Conservation (phyloP, 2,329 filamentous ascomycete species). For the Shiraia sp. region DNA sequence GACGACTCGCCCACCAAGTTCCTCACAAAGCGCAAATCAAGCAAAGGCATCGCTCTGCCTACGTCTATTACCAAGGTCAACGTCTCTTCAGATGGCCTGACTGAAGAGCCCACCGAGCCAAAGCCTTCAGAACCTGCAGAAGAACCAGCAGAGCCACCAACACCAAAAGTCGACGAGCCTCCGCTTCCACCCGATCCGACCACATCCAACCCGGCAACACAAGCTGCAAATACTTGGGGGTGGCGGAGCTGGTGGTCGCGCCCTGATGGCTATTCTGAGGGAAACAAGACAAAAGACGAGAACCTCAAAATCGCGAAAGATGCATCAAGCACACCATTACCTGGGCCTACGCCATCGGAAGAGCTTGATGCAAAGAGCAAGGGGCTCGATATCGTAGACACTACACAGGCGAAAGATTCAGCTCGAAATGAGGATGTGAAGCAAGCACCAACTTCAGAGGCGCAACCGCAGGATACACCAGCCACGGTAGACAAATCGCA, state of each 20-base stretch:
- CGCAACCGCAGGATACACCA: conserved; percentile 7
- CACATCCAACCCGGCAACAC: conserved; percentile 10
- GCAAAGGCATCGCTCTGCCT: conserved; percentile 50
- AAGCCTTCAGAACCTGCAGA: conserved; percentile 16
- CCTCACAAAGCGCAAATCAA: conserved; percentile 49
- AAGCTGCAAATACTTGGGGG: conserved; percentile 29
- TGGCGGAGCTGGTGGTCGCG: conserved; percentile 58
- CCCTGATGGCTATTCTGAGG: conserved; percentile 52
- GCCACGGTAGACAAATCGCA: conserved; percentile 10
- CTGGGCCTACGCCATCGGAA: conserved; percentile 42
- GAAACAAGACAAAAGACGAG: conserved; percentile 34
- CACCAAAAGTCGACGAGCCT: conserved; percentile 35
- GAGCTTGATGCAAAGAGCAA: conserved; percentile 33
- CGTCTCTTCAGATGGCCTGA: conserved; percentile 45
- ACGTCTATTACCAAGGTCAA: conserved; percentile 53
- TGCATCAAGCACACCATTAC: conserved; percentile 48
- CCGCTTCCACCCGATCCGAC: conserved; percentile 50
- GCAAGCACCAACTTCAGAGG: conserved; percentile 11
- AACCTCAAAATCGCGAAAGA: conserved; percentile 35
- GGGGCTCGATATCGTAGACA: conserved; percentile 20
- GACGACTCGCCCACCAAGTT: conserved; percentile 40
- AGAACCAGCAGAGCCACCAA: conserved; percentile 13
- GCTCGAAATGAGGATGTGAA: conserved; percentile 25
- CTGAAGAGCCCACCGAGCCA: conserved; percentile 30
- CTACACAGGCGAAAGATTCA: conserved; percentile 1